phyloP scores from a whole-genome alignment of 202 grass and related monocot genomes.

The Cymbopogon flexuosus region DNA sequence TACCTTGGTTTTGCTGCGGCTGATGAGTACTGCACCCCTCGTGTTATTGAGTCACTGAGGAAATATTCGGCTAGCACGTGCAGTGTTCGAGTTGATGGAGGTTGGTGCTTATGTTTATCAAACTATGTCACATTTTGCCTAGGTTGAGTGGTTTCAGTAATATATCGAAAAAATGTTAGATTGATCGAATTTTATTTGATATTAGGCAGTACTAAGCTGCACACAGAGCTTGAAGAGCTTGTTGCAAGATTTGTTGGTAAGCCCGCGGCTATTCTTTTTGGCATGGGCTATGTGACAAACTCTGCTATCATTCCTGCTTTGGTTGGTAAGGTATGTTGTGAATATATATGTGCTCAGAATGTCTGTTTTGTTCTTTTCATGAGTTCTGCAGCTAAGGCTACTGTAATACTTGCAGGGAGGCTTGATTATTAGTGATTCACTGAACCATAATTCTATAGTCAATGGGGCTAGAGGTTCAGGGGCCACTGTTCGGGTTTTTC shows the following conservation, averaged over 20 bases:
- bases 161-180: background rate
- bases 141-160: background rate
- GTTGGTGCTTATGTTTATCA: conserved; percentile 35
- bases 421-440: conserved; percentile 81
- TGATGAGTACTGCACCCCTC: conserved; percentile 90
- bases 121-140: background rate
- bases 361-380: background rate
- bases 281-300: conserved; percentile 97
- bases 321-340: conserved; percentile 61
- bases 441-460: conserved; percentile 98
- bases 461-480: conserved; percentile 87
- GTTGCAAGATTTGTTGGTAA: conserved; percentile 82
- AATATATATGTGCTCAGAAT: conserved; percentile 4
- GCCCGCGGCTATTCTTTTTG: conserved; percentile 78
- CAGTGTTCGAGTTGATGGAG: conserved; percentile 80
- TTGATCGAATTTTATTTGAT: conserved; percentile 10
- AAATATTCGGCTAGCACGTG: conserved; percentile 86
- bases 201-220: conserved; percentile 79
- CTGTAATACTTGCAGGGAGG: conserved; percentile 61
- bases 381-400: conserved; percentile 3
- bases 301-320: conserved; percentile 81
- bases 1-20: conserved; percentile 90
- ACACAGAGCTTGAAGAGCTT: conserved; percentile 71
- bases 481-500: conserved; percentile 78
- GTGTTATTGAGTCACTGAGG: conserved; percentile 81